These are phyloP conservation scores for Lepiota venenata DNA, from an alignment of 768 basidiomycete species.

Conservation along the genomic window DNA sequence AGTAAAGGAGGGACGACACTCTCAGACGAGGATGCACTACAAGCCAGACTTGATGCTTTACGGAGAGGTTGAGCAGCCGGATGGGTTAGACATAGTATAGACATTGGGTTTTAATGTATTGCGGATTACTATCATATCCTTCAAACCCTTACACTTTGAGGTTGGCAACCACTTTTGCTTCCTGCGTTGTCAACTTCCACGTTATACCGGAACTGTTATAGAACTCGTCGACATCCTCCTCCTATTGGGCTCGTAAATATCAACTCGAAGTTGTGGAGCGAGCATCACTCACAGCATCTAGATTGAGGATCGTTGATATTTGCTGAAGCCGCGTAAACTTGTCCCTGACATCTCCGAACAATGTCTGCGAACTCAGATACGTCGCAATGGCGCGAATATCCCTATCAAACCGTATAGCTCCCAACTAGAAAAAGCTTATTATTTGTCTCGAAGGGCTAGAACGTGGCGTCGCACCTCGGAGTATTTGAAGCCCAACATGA, in stretches of 20 bases:
- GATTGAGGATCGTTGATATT: slow-evolving; percentile 86
- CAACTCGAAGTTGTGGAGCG: background rate
- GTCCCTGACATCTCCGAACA: slow-evolving; percentile 87
- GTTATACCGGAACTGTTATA: slow-evolving; percentile 90
- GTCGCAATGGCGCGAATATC: slow-evolving; percentile 83
- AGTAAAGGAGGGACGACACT: slow-evolving; percentile 38
- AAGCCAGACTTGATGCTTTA: slow-evolving; percentile 89
- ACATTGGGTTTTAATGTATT: slow-evolving; percentile 5
- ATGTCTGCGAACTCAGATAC: slow-evolving; percentile 84
- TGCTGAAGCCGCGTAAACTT: slow-evolving; percentile 93
- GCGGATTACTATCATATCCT: slow-evolving; percentile 1
- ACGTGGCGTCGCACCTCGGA: slow-evolving; percentile 64
- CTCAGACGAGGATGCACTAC: slow-evolving; percentile 89
- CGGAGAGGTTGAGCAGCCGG: slow-evolving; percentile 51
- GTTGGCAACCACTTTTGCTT: slow-evolving; percentile 67
- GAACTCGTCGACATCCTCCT: slow-evolving; percentile 93
- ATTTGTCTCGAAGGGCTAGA: background rate
- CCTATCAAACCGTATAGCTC: slow-evolving; percentile 92
- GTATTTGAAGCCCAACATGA: slow-evolving; percentile 73
- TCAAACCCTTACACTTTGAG: slow-evolving; percentile 40
- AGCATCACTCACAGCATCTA: slow-evolving; percentile 61
- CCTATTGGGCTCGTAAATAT: slow-evolving; percentile 40
- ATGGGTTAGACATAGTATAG: background rate
- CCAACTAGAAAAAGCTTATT: slow-evolving; percentile 53
- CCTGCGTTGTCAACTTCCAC: slow-evolving; percentile 78